Conservation (phyloP, 176 grass and related monocot genomes). For the Triticum urartu region DNA sequence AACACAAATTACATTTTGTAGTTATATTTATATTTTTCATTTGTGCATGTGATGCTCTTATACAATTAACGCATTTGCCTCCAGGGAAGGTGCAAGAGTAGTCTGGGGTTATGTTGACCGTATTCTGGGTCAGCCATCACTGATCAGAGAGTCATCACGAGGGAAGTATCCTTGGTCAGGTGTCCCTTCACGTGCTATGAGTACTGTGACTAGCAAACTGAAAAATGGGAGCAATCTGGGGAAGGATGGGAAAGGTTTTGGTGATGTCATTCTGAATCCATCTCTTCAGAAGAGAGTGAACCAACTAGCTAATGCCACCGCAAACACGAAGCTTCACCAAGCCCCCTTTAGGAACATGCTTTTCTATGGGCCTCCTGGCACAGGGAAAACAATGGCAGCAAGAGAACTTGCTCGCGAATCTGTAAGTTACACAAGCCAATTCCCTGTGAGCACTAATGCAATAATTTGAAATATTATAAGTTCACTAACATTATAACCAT, state of each 20-base stretch:
- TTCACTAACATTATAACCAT: slow-evolving; percentile 2
- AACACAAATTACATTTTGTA: neutral
- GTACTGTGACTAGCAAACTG: slow-evolving; percentile 62
- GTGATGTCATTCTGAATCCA: slow-evolving; percentile 95
- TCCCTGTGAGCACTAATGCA: neutral
- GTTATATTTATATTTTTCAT: neutral
- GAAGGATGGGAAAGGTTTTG: slow-evolving; percentile 82
- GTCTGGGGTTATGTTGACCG: slow-evolving; percentile 98
- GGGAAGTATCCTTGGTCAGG: slow-evolving; percentile 94
- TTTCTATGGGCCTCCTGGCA: slow-evolving; percentile 97
- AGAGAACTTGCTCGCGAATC: slow-evolving; percentile 86
- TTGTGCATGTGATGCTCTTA: neutral
- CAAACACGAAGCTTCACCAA: slow-evolving; percentile 96
- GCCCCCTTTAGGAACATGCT: slow-evolving; percentile 99
- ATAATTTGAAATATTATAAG: slow-evolving; percentile 9
- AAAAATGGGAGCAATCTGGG: slow-evolving; percentile 49
- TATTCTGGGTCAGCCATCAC: slow-evolving; percentile 94
- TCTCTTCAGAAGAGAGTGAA: slow-evolving; percentile 90
- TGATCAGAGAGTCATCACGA: slow-evolving; percentile 95
- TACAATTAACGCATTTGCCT: slow-evolving; percentile 20
- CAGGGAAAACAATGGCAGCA: slow-evolving; percentile 97
- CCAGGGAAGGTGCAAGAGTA: slow-evolving; percentile 93
- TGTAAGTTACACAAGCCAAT: slow-evolving; percentile 43
- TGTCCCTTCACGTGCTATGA: slow-evolving; percentile 58
- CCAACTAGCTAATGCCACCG: slow-evolving; percentile 88